phyloP scores from a whole-genome alignment of 192 early-diverging fungal species.

The Coemansia sp. region DNA sequence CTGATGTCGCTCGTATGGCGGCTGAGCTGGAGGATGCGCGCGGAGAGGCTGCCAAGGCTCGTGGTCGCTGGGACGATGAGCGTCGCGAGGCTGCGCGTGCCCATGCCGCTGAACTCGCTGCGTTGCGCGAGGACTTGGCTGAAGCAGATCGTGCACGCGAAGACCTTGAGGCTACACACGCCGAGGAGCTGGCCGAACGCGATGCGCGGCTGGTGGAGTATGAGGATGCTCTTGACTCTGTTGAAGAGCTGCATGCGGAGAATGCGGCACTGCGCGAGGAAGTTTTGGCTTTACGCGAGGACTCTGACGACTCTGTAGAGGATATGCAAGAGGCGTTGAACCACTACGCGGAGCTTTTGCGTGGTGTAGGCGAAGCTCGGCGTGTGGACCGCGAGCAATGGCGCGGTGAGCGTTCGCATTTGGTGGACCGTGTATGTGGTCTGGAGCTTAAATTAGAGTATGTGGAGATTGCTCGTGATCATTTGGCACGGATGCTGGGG shows the following conservation, averaged over 20 bases:
- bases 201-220: slow-evolving; percentile 22
- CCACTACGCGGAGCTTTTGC: slow-evolving; percentile 36
- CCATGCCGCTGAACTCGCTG: slow-evolving; percentile 23
- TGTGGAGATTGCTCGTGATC: slow-evolving; percentile 3
- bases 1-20: slow-evolving; percentile 32
- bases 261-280: slow-evolving; percentile 23
- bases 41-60: slow-evolving; percentile 9
- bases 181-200: slow-evolving; percentile 9
- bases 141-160: not conserved
- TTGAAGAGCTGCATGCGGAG: slow-evolving; percentile 15
- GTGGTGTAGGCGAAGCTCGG: slow-evolving; percentile 23
- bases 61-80: slow-evolving; percentile 26
- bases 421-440: slow-evolving; percentile 21
- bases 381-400: slow-evolving; percentile 35
- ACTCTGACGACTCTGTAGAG: slow-evolving; percentile 5
- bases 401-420: slow-evolving; percentile 22
- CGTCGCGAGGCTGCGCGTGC: slow-evolving; percentile 24
- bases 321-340: slow-evolving; percentile 20
- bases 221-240: slow-evolving; percentile 6
- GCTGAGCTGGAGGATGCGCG: slow-evolving; percentile 27
- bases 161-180: not conserved
- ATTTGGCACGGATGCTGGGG: slow-evolving; percentile 17
- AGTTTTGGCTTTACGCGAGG: slow-evolving; percentile 17
- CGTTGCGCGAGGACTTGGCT: not conserved
- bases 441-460: not conserved